Evolutionary conservation across 345 rosid genomes (phyloP).

Genomic region (Eucalyptus sideroxylon): DNA sequence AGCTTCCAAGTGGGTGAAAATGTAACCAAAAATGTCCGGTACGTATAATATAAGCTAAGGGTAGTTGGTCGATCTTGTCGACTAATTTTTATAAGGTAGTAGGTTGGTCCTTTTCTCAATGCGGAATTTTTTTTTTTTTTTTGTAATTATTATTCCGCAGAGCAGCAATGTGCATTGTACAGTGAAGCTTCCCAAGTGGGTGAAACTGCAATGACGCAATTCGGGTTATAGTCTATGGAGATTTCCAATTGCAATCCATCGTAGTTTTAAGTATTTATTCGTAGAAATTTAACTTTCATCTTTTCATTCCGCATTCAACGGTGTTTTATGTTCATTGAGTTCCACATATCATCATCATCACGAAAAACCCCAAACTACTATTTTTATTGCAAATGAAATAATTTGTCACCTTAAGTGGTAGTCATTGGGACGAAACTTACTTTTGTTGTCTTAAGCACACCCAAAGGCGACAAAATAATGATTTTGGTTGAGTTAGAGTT

Average conservation of each 20-base stretch:
- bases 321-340: not conserved
- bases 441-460: not conserved
- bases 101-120: too few species aligned
- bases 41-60: not conserved
- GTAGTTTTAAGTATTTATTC: not conserved
- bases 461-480: not conserved
- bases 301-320: not conserved
- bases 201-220: not conserved
- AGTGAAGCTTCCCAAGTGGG: not conserved
- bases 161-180: not conserved
- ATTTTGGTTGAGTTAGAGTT: not conserved
- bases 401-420: not conserved
- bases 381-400: not conserved
- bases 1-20: not conserved
- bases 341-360: not conserved
- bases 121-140: too few species aligned
- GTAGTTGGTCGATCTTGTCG: not conserved
- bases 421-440: not conserved
- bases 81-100: too few species aligned
- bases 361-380: too few species aligned
- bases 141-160: too few species aligned
- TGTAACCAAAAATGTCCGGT: not conserved
- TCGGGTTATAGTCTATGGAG: not conserved
- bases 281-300: not conserved
- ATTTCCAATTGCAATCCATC: not conserved